Base-by-base conservation (phyloP, 2,329 filamentous ascomycete species). In the Trichoderma asperellum region DNA sequence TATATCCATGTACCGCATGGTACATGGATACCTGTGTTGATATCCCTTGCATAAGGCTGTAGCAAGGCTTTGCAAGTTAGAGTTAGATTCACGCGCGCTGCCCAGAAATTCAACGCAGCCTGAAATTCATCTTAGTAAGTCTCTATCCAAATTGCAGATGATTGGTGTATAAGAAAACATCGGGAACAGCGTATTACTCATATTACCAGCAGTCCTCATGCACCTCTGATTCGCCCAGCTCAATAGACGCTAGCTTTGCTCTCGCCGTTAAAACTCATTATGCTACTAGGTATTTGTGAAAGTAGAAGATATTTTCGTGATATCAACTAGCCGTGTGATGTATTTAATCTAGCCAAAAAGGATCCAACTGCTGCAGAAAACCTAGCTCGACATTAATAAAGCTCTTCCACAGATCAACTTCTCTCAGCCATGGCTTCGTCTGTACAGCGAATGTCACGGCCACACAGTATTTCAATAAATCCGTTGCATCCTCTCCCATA, bases 331-430 rank as follows among this genome's bases (percentile, higher is more conserved):
- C 53, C 10, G 16, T 56, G 2, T 32, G 21, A 27, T 32, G 14
- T 18, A 16, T 24, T 66, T 29, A 76, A 24, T 77, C 73, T n/a
- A 75, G 11, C 72, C 73, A 77, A 16, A 62, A 70, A 1, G 64
- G 16, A 24, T 76, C 74, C 35, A 76, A 60, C 0, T 60, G 59
- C 11, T 69, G 43, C 5, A 77, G 7, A 47, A 77, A 70, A 0
- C 68, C 72, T 37, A 75, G 27, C 7, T 73, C 73, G 8, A 77
- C 74, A 53, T 77, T 75, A 0, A 77, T 65, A 32, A 77, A 77
- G 37, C 75, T 77, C 74, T 77, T 76, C 72, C 73, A 76, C 8
- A 76, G 10, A 16, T 77, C 74, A 60, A 77, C 57, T 11, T 77
- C 75, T 1, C 73, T 71, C 14, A 76, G 24, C 74, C 76, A 77